Conservation (phyloP, 2,329 filamentous ascomycete species). For the Trichoderma polysporum region DNA sequence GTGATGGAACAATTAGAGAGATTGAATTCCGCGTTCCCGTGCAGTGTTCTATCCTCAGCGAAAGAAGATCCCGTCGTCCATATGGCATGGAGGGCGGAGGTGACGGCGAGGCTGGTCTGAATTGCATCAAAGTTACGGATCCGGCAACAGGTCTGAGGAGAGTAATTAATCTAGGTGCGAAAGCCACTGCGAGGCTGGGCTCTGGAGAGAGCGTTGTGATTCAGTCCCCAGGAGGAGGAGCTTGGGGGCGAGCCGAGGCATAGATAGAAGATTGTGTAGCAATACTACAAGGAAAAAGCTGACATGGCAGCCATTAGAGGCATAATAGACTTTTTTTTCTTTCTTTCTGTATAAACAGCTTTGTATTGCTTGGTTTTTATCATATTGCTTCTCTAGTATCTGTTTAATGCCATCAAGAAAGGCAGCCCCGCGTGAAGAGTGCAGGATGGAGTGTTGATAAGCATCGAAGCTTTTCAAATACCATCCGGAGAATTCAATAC, state of each 20-base stretch:
- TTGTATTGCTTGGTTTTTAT: too few species aligned
- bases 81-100: constrained; percentile 73
- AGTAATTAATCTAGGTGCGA: constrained; percentile 57
- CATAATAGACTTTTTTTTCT: not conserved
- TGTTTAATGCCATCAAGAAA: too few species aligned
- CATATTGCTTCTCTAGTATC: too few species aligned
- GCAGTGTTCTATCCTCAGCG: constrained; percentile 75
- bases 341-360: not conserved
- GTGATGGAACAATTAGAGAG: constrained; percentile 74
- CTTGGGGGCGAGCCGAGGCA: constrained; percentile 47
- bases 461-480: too few species aligned
- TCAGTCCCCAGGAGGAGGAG: constrained; percentile 62
- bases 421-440: too few species aligned
- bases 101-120: constrained; percentile 66
- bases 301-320: not conserved
- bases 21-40: constrained; percentile 79
- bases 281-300: not conserved
- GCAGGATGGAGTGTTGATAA: too few species aligned
- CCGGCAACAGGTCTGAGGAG: constrained; percentile 28
- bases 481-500: too few species aligned
- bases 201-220: constrained; percentile 61
- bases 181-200: constrained; percentile 59
- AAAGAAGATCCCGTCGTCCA: constrained; percentile 69
- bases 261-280: not conserved
- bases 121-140: constrained; percentile 37